Base-by-base conservation (phyloP, 768 basidiomycete species). In the Dioszegia hungarica region DNA sequence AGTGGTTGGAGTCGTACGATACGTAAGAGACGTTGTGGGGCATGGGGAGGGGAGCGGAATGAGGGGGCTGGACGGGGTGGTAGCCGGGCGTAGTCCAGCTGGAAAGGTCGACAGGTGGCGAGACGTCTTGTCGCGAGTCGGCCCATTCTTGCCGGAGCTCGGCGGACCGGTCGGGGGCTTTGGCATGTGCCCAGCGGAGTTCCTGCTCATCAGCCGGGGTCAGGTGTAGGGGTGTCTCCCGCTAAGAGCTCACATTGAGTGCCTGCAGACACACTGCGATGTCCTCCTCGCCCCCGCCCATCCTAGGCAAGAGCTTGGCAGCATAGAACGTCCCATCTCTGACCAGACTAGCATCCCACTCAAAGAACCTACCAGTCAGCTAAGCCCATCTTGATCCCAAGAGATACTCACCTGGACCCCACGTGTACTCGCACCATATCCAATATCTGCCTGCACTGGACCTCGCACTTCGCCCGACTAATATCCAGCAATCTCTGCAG, bases 251-350 rank as follows among this genome's bases (percentile, higher is more conserved):
- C 24, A 51, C 49, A 3, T 82, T 74, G n/a, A 94, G 80, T 9
- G 89, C 90, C 5, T 81, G 79, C 3, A 92, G 78, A 67, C 89
- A 93, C 24, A 78, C 58, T 28, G 79, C 73, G 20, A 80, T 76
- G 52, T 84, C 81, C 17, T 86, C 84, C 4, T 83, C 78, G 15
- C 77, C 59, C 9, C 82, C 83, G 8, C 77, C 72, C 56, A 82
- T 84, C 33, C 77, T 67, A 0, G 87, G 88, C 5, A 89, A 81
- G 36, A 91, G 77, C 60, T 86, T 83, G 1, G 85, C 90, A 3
- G 89, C 88, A 66, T 87, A 93, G 80, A 87, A 94, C 67, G 87
- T 89, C 2, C 92, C 92, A 66, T 94, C 91, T 63, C 88, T 83
- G 51, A 92, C 84, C 3, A 93, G 80, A 19, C 87, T 86, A 1